Evolutionary conservation across 129 eudicot genomes (phyloP).

Genomic region (Flaveria brownii): DNA sequence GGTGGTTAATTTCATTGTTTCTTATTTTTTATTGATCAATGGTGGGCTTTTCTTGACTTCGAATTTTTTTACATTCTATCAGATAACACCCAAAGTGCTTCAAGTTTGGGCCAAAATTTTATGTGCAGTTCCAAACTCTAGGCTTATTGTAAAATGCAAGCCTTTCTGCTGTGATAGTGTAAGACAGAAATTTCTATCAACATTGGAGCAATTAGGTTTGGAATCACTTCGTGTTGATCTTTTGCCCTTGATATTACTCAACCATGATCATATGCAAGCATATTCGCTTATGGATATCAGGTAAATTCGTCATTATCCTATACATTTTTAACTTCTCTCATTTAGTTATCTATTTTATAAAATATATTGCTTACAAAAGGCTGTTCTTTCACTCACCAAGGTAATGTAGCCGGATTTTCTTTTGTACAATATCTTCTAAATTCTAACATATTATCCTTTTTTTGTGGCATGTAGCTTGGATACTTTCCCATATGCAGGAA

Average conservation of each 20-base stretch:
- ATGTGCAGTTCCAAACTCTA: slow-evolving; percentile 88
- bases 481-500: slow-evolving; percentile 97
- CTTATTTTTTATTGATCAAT: background rate
- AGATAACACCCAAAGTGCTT: slow-evolving; percentile 95
- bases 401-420: background rate
- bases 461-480: slow-evolving; percentile 61
- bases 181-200: slow-evolving; percentile 74
- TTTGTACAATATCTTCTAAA: slow-evolving; percentile 19
- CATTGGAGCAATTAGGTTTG: slow-evolving; percentile 94
- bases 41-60: slow-evolving; percentile 19
- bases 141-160: slow-evolving; percentile 92
- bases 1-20: slow-evolving; percentile 38
- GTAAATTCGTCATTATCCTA: slow-evolving; percentile 34
- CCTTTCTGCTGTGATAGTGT: slow-evolving; percentile 95
- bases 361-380: background rate
- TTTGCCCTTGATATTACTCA: slow-evolving; percentile 85
- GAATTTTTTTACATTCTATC: slow-evolving; percentile 25
- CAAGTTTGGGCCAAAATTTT: slow-evolving; percentile 93
- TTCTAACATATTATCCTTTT: slow-evolving; percentile 17
- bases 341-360: background rate
- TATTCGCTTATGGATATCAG: slow-evolving; percentile 98
- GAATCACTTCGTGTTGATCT: slow-evolving; percentile 92
- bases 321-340: background rate
- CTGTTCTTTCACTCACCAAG: background rate
- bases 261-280: slow-evolving; percentile 98